phyloP scores from a whole-genome alignment of 2,329 filamentous ascomycete genomes.

The Aspergillus arachidicola region DNA sequence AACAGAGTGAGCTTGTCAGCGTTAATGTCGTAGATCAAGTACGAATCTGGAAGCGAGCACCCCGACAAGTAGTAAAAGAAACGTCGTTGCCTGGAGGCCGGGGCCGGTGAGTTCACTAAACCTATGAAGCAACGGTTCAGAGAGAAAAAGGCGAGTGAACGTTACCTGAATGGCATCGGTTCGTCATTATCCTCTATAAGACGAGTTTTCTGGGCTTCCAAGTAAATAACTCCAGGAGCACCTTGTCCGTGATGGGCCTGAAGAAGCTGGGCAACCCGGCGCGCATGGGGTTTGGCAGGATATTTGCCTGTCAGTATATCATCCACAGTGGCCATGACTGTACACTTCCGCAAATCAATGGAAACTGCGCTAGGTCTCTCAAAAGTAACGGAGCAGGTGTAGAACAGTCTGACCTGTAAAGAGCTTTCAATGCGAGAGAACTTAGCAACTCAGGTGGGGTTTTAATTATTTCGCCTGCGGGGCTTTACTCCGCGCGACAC shows the following conservation, averaged over 20 bases:
- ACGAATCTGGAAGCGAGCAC: slow-evolving; percentile 77
- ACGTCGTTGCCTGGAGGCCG: slow-evolving; percentile 70
- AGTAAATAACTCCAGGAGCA: slow-evolving; percentile 75
- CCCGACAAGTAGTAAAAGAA: slow-evolving; percentile 96
- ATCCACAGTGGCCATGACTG: slow-evolving; percentile 36
- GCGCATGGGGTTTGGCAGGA: slow-evolving; percentile 85
- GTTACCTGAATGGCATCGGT: slow-evolving; percentile 76
- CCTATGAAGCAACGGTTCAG: not conserved
- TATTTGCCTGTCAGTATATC: slow-evolving; percentile 61
- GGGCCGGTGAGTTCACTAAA: slow-evolving; percentile 9
- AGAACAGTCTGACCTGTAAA: not conserved
- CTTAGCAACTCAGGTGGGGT: not conserved
- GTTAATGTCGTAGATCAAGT: slow-evolving; percentile 77
- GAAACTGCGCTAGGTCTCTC: not conserved
- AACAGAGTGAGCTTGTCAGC: slow-evolving; percentile 77
- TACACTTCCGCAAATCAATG: not conserved
- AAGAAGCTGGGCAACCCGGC: slow-evolving; percentile 79
- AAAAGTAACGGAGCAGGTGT: not conserved
- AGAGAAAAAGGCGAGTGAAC: not conserved
- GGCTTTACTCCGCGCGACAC: not conserved
- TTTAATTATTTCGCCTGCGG: not conserved
- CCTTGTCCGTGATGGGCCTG: slow-evolving; percentile 61
- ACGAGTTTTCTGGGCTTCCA: slow-evolving; percentile 80
- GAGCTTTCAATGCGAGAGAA: not conserved
- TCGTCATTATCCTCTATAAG: slow-evolving; percentile 90